A percentile compares a stretch with the other conserved stretches of the same genome.
Conservation (phyloP, 495 filamentous ascomycete species). For the Aspergillus sclerotioniger region DNA sequence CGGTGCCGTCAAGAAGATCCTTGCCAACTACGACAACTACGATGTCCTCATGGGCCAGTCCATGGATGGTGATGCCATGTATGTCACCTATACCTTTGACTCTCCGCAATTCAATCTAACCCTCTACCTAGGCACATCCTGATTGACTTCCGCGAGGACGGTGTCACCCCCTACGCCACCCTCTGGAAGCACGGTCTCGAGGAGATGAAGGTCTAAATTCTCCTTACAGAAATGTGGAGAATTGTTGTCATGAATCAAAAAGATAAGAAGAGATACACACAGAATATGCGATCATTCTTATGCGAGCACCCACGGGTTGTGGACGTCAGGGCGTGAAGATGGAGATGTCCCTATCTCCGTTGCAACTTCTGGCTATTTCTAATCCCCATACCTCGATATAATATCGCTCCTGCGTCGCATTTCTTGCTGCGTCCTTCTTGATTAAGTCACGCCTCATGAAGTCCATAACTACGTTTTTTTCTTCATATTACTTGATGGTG, state of each 20-base stretch:
- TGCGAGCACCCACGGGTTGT: conserved; percentile 7
- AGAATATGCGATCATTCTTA: conserved; percentile 18
- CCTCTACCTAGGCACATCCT: conserved; percentile 69
- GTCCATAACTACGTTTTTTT: conserved; percentile 30
- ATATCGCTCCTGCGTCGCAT: background rate
- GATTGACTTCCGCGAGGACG: conserved; percentile 96
- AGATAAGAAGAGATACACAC: conserved; percentile 28
- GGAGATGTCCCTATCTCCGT: background rate
- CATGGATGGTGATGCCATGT: conserved; percentile 93
- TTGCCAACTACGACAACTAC: conserved; percentile 86
- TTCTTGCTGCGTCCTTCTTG: conserved; percentile 36
- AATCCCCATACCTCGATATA: conserved; percentile 13
- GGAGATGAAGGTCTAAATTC: conserved; percentile 84
- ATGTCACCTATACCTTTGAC: conserved; percentile 23
- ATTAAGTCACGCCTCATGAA: conserved; percentile 47
- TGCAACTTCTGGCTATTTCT: conserved; percentile 7
- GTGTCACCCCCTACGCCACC: conserved; percentile 81
- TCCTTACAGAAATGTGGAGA: conserved; percentile 19
- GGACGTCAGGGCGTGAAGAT: conserved; percentile 2
- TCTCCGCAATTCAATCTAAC: conserved; percentile 19
- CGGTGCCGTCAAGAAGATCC: conserved; percentile 73
- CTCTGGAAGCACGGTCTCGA: conserved; percentile 95
- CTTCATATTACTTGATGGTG: background rate
- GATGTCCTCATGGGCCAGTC: conserved; percentile 90
- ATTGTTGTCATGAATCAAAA: conserved; percentile 33